These are phyloP conservation scores for Lathyrus sativus DNA, from an alignment of 306 rosid species.

Conservation along the genomic window DNA sequence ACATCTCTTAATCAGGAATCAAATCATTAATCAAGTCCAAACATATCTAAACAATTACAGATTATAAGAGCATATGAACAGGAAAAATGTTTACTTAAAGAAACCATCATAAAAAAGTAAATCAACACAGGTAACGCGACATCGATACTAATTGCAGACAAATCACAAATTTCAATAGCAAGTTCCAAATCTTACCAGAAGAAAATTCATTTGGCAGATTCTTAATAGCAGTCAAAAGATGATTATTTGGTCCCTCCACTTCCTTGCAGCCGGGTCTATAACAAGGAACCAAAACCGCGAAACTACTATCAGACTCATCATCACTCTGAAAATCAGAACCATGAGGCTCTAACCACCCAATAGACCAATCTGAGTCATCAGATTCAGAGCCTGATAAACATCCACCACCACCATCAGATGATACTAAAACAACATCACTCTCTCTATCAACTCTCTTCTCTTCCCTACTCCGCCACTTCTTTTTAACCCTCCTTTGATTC, in stretches of 20 bases:
- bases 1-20: constrained; percentile 29
- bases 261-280: constrained; percentile 77
- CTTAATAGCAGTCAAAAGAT: constrained; percentile 73
- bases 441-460: constrained; percentile 73
- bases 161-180: constrained; percentile 10
- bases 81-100: constrained; percentile 26
- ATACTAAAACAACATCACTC: constrained; percentile 77
- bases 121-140: constrained; percentile 4
- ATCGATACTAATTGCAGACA: constrained; percentile 19
- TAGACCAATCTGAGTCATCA: constrained; percentile 84
- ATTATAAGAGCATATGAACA: constrained; percentile 31
- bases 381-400: constrained; percentile 74
- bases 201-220: constrained; percentile 68
- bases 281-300: constrained; percentile 85
- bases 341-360: constrained; percentile 95
- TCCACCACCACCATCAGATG: constrained; percentile 68
- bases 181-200: constrained; percentile 56
- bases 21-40: constrained; percentile 39
- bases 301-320: constrained; percentile 65
- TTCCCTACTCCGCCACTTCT: constrained; percentile 77
- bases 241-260: constrained; percentile 56
- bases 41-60: background rate
- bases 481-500: constrained; percentile 53
- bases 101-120: constrained; percentile 22
- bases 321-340: constrained; percentile 74